Conservation (phyloP, 208 protist genomes). For the Leishmania amazonensis region DNA sequence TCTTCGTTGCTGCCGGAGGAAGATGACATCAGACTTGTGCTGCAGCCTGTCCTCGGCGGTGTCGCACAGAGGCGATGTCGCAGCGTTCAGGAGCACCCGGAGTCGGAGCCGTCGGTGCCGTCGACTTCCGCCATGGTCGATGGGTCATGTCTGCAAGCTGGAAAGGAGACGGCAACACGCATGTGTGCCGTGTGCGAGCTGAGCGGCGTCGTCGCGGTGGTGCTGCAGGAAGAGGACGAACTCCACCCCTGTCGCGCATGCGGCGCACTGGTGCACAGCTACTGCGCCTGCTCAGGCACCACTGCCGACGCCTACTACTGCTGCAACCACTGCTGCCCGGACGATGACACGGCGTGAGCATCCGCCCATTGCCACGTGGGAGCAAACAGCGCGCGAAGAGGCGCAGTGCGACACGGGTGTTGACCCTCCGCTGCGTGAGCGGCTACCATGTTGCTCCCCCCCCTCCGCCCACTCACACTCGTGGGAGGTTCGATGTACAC, state of each 20-base stretch:
- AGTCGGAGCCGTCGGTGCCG: not conserved
- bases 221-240: conserved; percentile 6
- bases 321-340: conserved; percentile 17
- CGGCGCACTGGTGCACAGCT: conserved; percentile 20
- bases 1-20: not conserved
- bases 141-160: not conserved
- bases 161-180: not conserved
- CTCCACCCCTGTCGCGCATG: conserved; percentile 32
- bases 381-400: not conserved
- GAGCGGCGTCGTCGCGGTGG: conserved; percentile 14
- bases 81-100: not conserved
- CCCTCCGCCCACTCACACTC: not conserved
- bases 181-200: conserved; percentile 56
- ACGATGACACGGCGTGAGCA: not conserved
- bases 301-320: conserved; percentile 8
- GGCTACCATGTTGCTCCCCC: too few species aligned
- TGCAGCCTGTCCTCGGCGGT: conserved; percentile 23
- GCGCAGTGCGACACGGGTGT: not conserved
- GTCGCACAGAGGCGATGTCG: not conserved
- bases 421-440: not conserved
- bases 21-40: conserved; percentile 10
- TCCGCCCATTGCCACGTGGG: not conserved
- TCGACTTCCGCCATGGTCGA: not conserved
- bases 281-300: conserved; percentile 17
- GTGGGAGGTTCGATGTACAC: not conserved